Conservation (phyloP, 192 early-diverging fungal species). For the Gamsiella multidivaricata region DNA sequence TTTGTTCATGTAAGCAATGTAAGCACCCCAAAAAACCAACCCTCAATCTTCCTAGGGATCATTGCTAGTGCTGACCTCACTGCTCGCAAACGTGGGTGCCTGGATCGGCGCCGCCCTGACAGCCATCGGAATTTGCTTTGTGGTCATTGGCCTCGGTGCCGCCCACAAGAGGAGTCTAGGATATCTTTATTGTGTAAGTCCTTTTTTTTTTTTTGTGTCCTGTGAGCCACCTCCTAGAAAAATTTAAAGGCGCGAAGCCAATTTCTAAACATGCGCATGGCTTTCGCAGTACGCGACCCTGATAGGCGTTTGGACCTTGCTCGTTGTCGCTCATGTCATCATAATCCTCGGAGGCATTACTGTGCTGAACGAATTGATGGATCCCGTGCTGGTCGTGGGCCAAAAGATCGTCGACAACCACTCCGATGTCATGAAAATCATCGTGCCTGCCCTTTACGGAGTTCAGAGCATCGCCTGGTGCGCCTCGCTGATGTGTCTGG, state of each 20-base stretch:
- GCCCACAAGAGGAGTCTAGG: constrained; percentile 40
- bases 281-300: constrained; percentile 47
- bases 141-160: constrained; percentile 31
- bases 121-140: constrained; percentile 30
- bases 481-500: constrained; percentile 15
- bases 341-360: constrained; percentile 15
- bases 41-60: constrained; percentile 9
- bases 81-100: constrained; percentile 29
- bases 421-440: constrained; percentile 2
- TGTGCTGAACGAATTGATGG: constrained; percentile 8
- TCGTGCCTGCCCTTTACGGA: constrained; percentile 19
- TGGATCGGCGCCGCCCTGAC: constrained; percentile 38
- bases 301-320: constrained; percentile 24
- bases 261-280: too few relatives aligned
- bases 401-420: constrained; percentile 16
- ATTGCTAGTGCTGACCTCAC: constrained; percentile 20
- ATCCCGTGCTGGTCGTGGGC: constrained; percentile 23
- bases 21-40: neutral
- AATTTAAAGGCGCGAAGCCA: neutral
- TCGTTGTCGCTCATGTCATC: constrained; percentile 27
- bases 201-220: constrained; percentile 12
- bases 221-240: neutral
- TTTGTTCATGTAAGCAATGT: neutral
- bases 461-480: constrained; percentile 25
- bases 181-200: constrained; percentile 44